These are phyloP conservation scores for Scalesia atractyloides DNA, from an alignment of 129 eudicot genomes.

Conservation along the genomic window DNA sequence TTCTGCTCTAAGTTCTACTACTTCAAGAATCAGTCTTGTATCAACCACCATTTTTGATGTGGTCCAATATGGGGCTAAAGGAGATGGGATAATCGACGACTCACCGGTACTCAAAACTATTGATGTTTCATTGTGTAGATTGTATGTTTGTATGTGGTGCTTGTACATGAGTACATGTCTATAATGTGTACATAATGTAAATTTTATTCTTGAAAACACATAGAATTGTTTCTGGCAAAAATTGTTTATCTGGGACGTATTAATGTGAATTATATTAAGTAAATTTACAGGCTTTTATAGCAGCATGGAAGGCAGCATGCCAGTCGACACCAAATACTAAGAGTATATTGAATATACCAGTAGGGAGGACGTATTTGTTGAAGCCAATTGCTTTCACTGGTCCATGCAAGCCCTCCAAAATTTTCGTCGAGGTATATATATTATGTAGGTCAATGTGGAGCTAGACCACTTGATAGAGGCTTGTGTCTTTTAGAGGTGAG, in stretches of 20 bases:
- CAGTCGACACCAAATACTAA: constrained; percentile 29
- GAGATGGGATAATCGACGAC: constrained; percentile 57
- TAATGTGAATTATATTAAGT: neutral
- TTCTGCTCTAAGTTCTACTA: constrained; percentile 17
- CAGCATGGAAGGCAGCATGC: constrained; percentile 70
- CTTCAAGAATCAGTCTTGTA: constrained; percentile 26
- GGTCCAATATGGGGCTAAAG: constrained; percentile 54
- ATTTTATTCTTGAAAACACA: neutral
- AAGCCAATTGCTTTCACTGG: constrained; percentile 54
- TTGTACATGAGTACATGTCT: too few relatives aligned
- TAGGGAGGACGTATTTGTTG: constrained; percentile 47
- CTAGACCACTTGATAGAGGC: too few relatives aligned
- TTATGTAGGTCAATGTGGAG: too few relatives aligned
- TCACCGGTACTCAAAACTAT: constrained; percentile 38
- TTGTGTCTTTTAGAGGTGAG: too few relatives aligned
- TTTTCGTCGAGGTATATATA: constrained; percentile 48
- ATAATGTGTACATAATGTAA: neutral
- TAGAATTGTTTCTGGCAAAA: neutral
- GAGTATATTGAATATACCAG: constrained; percentile 42
- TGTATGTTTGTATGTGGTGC: too few relatives aligned
- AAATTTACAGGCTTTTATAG: constrained; percentile 57
- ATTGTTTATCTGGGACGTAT: neutral
- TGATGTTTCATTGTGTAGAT: neutral
- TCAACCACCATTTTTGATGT: constrained; percentile 47
- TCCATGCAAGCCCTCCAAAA: constrained; percentile 64